Conservation (phyloP, 169 alveolate genomes). For the Eimeria mitis region DNA sequence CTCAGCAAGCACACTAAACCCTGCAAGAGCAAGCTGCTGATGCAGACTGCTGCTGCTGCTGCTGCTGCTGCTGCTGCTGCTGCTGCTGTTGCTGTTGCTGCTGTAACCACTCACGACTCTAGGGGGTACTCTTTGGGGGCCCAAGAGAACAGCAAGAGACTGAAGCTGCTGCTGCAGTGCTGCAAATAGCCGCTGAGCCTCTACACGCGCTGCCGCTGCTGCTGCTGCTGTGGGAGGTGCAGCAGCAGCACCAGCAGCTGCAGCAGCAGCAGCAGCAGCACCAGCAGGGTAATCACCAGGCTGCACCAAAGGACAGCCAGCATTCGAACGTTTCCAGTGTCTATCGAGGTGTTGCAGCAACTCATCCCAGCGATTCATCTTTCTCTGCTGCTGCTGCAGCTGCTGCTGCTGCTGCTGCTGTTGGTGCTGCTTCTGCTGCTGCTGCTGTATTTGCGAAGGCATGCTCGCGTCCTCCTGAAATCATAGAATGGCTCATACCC, state of each 20-base stretch:
- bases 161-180: constrained; percentile 69
- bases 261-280: background rate
- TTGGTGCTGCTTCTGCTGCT: constrained; percentile 15
- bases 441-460: background rate
- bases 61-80: constrained; percentile 55
- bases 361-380: constrained; percentile 28
- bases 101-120: constrained; percentile 2
- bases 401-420: constrained; percentile 52
- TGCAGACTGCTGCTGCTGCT: background rate
- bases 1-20: background rate
- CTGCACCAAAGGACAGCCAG: background rate
- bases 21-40: background rate
- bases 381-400: constrained; percentile 37
- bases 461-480: background rate
- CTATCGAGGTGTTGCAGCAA: constrained; percentile 53
- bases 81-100: constrained; percentile 25
- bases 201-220: constrained; percentile 52
- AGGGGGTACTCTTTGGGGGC: constrained; percentile 39
- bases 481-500: background rate
- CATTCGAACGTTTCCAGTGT: constrained; percentile 15
- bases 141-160: constrained; percentile 26
- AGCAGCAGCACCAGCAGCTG: constrained; percentile 28
- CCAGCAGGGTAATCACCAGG: background rate
- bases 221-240: constrained; percentile 45
- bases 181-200: constrained; percentile 48